Base-by-base conservation (phyloP, 2,329 filamentous ascomycete species). In the Paraconiothyrium sp. region DNA sequence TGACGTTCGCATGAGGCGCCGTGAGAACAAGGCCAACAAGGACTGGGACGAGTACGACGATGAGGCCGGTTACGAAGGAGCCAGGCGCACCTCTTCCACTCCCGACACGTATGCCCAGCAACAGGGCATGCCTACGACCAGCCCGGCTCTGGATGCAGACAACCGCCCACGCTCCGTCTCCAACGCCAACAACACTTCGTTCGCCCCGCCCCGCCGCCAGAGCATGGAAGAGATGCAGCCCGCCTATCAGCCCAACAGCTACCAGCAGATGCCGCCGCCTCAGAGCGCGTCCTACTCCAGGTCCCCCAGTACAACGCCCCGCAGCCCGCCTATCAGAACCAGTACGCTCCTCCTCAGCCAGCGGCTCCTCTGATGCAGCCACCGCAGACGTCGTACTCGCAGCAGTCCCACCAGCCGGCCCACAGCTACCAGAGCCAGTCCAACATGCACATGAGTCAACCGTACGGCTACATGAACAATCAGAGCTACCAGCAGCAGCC, bases 1-100 rank as follows among this genome's bases (percentile, higher is more conserved):
- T 66, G 95, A 98, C 80, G 92, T 97, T 7, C 89, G 93, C 60
- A 96, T 97, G 92, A 89, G 93, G 79, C 90, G 92, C 74, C 89
- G 93, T 41, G 91, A 93, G 62, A 86, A 86, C 63, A 94, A 94
- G 80, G 81, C 84, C 11, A 82, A 82, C 52, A 86, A 88, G 67
- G 88, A 91, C 24, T 90, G 89, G 74, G 89, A 92, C n/a, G 86
- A 73, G 22, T 90, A 87, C 62, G 84, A 87, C 13, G 85, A 86
- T 10, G 83, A 85, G n/a, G 78, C 77, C 46, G 78, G 78, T 7
- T 84, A 83, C 64, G 78, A 81, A 16, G 81, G 81, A 44, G 76
- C 80, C 4, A 80, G 85, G 65, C 81, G 83, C 67, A 85, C 81
- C n/a, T 46, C 43, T 52, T 77, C 81, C 5, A 85, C 84, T 2